Evolutionary conservation across 2,329 filamentous ascomycete genomes (phyloP), one percentile per base, ranked within the genome.

Genomic region (Coniochaeta prunicola): DNA sequence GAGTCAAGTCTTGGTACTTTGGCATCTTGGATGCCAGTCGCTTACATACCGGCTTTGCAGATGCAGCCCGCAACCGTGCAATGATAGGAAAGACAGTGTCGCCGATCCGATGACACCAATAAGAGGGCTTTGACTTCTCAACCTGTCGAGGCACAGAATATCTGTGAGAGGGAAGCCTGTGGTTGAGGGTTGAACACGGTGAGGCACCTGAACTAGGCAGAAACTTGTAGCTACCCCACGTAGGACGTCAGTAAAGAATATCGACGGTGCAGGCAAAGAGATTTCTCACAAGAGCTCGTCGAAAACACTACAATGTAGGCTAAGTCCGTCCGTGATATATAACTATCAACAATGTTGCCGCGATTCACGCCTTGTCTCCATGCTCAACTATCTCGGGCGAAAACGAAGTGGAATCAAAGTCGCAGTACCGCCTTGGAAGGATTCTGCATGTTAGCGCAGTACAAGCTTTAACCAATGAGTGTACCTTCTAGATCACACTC

Each of bases 31-130:
- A 28, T 28, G 45, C 45, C 21, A 28, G 45, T 50, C 30, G 54
- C 54, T 56, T 56, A 56, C 53, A 56, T 56, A 56, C 54, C 54
- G 33, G 17, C 36, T 56, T 42, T 42, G 54, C 54, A 56, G 54
- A 42, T 56, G 54, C 34, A 21, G 54, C 24, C 54, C 30, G 54
- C 33, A 26, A 56, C 54, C 7, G 30, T 13, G 24, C 54, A 56
- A 17, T 30, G 54, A 56, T 4, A 30, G 42, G 31, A 38, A 24
- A 56, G 33, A 21, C 54, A 42, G 33, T n/a, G 45, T 28, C 30
- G 45, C 12, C 45, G 45, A 50, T 13, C 21, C 24, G 45, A 26
- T 21, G 17, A 50, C 45, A 50, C 45, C 45, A 50, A 50, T 50
- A 7, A 30, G 45, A 28, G 24, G 17, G 45, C 45, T 50, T 17